Conservation (phyloP, 176 grass and related monocot species). For the Tuctoria greenei region DNA sequence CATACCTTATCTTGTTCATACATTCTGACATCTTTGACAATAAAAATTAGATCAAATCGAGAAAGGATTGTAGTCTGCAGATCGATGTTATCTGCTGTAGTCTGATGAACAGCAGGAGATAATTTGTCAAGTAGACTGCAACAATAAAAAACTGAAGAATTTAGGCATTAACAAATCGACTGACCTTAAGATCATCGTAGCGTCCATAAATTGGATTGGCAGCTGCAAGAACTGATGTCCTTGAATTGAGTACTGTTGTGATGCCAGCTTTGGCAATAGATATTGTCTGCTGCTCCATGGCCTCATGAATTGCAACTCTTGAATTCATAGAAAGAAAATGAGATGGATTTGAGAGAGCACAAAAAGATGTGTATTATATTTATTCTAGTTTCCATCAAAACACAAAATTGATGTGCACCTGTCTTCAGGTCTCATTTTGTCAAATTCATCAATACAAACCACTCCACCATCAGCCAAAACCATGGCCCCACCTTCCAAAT, state of each 20-base stretch:
- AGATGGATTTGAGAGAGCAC: not conserved
- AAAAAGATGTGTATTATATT: not conserved
- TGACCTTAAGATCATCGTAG: constrained; percentile 94
- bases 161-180: not conserved
- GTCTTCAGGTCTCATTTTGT: constrained; percentile 99
- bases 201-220: constrained; percentile 90
- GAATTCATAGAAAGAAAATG: not conserved
- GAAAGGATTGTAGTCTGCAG: constrained; percentile 98
- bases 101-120: constrained; percentile 49
- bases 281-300: constrained; percentile 99
- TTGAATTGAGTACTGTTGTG: constrained; percentile 92
- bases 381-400: not conserved
- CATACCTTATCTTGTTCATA: constrained; percentile 93
- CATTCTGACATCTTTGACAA: constrained; percentile 93
- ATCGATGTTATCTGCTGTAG: constrained; percentile 95
- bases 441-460: constrained; percentile 97
- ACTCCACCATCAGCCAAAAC: constrained; percentile 97
- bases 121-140: constrained; percentile 6
- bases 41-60: constrained; percentile 96
- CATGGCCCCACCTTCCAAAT: constrained; percentile 98
- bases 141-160: not conserved
- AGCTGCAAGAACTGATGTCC: constrained; percentile 97
- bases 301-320: constrained; percentile 98
- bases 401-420: constrained; percentile 39
- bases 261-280: constrained; percentile 99